These are phyloP conservation scores for Kazachstania sp. DNA, from an alignment of 1,139 yeast species.

Conservation along the genomic window DNA sequence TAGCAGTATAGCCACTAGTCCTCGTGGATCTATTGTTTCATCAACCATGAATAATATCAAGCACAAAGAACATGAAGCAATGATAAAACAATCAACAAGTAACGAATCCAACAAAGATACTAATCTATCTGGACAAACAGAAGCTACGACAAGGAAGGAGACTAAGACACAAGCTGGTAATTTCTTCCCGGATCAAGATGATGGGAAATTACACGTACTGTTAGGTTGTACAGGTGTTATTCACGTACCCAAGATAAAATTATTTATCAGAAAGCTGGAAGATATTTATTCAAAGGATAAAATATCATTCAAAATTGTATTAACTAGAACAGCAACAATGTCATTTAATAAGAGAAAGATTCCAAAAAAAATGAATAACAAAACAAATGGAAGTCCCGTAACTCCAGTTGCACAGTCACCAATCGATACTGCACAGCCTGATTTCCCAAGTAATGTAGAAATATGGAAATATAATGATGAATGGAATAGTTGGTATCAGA, in stretches of 20 bases:
- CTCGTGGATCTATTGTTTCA: constrained; percentile 1
- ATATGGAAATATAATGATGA: constrained; percentile 88
- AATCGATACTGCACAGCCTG: constrained; percentile 19
- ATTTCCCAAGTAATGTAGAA: constrained; percentile 53
- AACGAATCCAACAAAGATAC: background rate
- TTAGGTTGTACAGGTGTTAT: constrained; percentile 87
- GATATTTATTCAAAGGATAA: constrained; percentile 65
- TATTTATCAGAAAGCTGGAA: constrained; percentile 64
- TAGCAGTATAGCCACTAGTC: constrained; percentile 1
- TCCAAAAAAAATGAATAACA: background rate
- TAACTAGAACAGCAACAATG: constrained; percentile 76
- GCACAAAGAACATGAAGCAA: constrained; percentile 1
- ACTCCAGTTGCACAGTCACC: no score
- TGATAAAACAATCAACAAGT: background rate
- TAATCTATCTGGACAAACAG: background rate
- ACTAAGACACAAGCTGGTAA: constrained; percentile 53
- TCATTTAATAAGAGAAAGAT: constrained; percentile 37
- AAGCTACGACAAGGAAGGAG: constrained; percentile 39
- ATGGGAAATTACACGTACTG: constrained; percentile 76
- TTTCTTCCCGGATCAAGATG: constrained; percentile 83
- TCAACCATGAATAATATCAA: background rate
- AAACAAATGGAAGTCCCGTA: background rate
- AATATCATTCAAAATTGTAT: constrained; percentile 66
- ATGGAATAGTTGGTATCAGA: constrained; percentile 77
- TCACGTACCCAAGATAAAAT: constrained; percentile 63